Conservation (phyloP, 73 alveolate genomes). For the Blepharisma japonicum region DNA sequence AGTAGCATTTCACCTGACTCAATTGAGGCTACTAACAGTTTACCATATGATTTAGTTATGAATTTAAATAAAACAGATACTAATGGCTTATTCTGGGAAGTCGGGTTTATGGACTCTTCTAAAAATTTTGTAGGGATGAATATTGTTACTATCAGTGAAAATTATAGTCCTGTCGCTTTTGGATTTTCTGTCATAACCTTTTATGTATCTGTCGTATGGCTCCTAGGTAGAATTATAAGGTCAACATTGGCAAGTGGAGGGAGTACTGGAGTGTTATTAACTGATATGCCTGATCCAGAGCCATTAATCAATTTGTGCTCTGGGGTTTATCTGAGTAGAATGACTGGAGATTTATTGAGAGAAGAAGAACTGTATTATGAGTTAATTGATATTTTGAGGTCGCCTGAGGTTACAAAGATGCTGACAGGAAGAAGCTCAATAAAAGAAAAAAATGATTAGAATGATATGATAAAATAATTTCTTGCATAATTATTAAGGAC, state of each 20-base stretch:
- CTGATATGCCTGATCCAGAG: conserved; percentile 32
- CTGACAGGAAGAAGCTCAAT: conserved; percentile 29
- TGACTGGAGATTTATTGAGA: conserved; percentile 24
- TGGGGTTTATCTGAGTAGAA: not conserved
- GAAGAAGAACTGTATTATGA: conserved; percentile 29
- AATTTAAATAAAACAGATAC: not conserved
- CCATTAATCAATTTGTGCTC: conserved; percentile 15
- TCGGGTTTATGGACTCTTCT: not conserved
- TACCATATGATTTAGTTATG: not conserved
- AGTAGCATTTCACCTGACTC: not conserved
- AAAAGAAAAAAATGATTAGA: conserved; percentile 16
- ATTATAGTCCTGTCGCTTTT: conserved; percentile 39
- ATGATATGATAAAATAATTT: too few species aligned
- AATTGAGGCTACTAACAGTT: not conserved
- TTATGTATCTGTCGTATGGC: conserved; percentile 61
- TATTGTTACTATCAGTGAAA: conserved; percentile 51
- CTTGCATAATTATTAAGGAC: too few species aligned
- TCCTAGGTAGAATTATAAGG: conserved; percentile 42
- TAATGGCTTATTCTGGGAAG: conserved; percentile 6
- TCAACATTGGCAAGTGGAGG: not conserved
- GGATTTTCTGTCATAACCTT: conserved; percentile 52
- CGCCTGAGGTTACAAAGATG: conserved; percentile 9
- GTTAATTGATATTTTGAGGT: conserved; percentile 23
- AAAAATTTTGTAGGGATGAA: conserved; percentile 38
- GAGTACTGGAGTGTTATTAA: not conserved